These are phyloP conservation scores for Pseudogymnoascus sp. DNA, from an alignment of 2,329 filamentous ascomycete genomes.

Conservation along the genomic window DNA sequence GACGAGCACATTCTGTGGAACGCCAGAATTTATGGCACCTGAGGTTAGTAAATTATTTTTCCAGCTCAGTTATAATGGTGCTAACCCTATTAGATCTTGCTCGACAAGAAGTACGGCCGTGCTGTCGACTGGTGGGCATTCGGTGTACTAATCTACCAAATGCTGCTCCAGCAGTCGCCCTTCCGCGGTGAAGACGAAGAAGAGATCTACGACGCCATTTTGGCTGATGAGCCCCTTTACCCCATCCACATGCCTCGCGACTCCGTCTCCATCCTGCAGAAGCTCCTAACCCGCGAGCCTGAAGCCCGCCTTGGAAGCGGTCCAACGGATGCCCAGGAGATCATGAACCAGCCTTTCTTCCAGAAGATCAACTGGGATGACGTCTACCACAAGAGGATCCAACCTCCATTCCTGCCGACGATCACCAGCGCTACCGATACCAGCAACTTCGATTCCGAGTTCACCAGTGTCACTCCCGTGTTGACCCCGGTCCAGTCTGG, in stretches of 20 bases:
- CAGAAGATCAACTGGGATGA: slow-evolving; percentile 98
- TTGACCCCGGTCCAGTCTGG: slow-evolving; percentile 94
- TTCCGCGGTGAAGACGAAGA: slow-evolving; percentile 99
- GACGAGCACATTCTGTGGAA: slow-evolving; percentile 97
- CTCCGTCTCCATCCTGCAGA: slow-evolving; percentile 94
- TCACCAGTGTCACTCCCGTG: slow-evolving; percentile 95
- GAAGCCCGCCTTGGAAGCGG: slow-evolving; percentile 88
- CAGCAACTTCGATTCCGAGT: slow-evolving; percentile 99
- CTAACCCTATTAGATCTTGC: slow-evolving; percentile 60
- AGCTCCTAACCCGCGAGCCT: slow-evolving; percentile 89
- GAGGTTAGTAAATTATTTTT: slow-evolving; percentile 52
- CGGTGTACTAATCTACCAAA: slow-evolving; percentile 97
- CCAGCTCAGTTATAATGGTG: slow-evolving; percentile 9
- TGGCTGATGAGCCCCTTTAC: slow-evolving; percentile 94
- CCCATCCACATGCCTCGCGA: slow-evolving; percentile 98
- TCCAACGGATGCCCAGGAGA: slow-evolving; percentile 93
- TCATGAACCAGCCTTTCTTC: slow-evolving; percentile 99
- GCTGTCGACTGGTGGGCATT: slow-evolving; percentile 99
- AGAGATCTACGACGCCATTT: slow-evolving; percentile 97
- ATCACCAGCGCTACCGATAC: slow-evolving; percentile 93
- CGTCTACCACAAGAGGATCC: slow-evolving; percentile 89
- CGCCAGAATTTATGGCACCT: slow-evolving; percentile 98
- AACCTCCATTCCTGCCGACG: slow-evolving; percentile 79
- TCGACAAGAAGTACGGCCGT: slow-evolving; percentile 97
- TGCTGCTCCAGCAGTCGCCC: slow-evolving; percentile 96